Conservation (phyloP, 192 early-diverging fungal species). For the Umbelopsis ramanniana region DNA sequence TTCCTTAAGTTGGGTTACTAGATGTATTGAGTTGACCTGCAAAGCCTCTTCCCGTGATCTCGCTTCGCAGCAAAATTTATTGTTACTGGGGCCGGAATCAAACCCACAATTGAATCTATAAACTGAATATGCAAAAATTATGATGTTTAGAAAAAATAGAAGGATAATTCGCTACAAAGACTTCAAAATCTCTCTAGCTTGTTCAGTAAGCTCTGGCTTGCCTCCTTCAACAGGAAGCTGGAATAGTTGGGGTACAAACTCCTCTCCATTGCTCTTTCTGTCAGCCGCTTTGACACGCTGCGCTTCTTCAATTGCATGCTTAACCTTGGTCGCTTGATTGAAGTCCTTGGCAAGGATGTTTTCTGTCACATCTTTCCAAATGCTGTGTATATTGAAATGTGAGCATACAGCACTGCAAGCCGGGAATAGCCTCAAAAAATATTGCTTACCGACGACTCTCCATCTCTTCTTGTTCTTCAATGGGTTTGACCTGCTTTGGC, state of each 20-base stretch:
- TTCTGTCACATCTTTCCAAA: constrained; percentile 67
- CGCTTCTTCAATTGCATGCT: constrained; percentile 68
- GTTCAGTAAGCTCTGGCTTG: constrained; percentile 49
- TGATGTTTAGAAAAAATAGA: too few species aligned
- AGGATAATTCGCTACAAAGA: background rate
- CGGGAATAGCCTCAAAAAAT: too few species aligned
- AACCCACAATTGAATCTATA: too few species aligned
- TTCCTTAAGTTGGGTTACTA: too few species aligned
- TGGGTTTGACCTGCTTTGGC: constrained; percentile 56
- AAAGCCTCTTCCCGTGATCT: too few species aligned
- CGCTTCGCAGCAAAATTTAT: too few species aligned
- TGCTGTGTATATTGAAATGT: constrained; percentile 23
- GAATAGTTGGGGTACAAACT: constrained; percentile 64
- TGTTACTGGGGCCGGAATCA: too few species aligned
- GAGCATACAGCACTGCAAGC: background rate
- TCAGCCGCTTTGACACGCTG: constrained; percentile 60
- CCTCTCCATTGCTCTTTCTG: constrained; percentile 49
- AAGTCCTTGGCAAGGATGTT: constrained; percentile 62
- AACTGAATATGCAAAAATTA: too few species aligned
- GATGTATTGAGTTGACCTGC: too few species aligned
- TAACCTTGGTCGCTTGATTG: constrained; percentile 64
- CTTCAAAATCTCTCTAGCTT: constrained; percentile 15
- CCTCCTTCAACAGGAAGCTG: constrained; percentile 51
- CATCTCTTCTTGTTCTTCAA: constrained; percentile 62
- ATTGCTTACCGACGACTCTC: constrained; percentile 53